Base-by-base conservation (phyloP, 768 basidiomycete species). In the Asterophora lycoperdoides region DNA sequence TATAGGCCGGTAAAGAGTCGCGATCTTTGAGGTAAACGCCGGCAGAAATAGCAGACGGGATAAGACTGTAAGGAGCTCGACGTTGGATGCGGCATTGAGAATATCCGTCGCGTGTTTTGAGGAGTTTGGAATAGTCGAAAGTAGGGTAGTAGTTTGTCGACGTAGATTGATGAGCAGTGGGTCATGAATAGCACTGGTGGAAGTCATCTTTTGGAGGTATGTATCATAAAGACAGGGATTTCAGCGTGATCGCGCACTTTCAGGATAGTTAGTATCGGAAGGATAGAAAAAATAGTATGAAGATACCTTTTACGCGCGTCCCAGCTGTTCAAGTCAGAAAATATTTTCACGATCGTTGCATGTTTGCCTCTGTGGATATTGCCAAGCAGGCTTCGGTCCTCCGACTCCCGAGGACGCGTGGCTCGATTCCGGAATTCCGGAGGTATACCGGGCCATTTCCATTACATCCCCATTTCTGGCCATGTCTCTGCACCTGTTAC, bases 1-100 rank as follows among this genome's bases (percentile, higher is more conserved):
- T 44, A 97, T 66, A 3, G 94, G 93, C 52, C 86, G 71, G 67
- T 88, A 97, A 9, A 77, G 54, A 5, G 68, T 71, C 15, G 86
- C 80, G 51, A 97, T 72, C 10, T 70, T 58, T 26, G 76, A 58
- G 0, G 91, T 91, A 36, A 85, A 74, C 9, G 79, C 73, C 8
- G 88, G 84, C 14, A 72, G 61, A 0, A 79, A 69, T 11, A 93
- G 73, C 7, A 88, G 66, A 26, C 68, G 61, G 5, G 91, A 86
- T 32, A 93, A 67, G 0, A 67, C 71, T 28, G 65, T 60, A 5
- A 90, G 72, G 8, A 88, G 51, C 35, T 75, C 67, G 9, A 51
- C 51, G 1, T 67, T 68, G 26, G 76, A 69, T 6, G 68, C 57
- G 3, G 69, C 69, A 40, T 66, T 67, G 39, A 64, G 62, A 36